These are phyloP conservation scores for Mrakiaceae sp. DNA, from an alignment of 1,284 basidiomycete species.

Conservation along the genomic window DNA sequence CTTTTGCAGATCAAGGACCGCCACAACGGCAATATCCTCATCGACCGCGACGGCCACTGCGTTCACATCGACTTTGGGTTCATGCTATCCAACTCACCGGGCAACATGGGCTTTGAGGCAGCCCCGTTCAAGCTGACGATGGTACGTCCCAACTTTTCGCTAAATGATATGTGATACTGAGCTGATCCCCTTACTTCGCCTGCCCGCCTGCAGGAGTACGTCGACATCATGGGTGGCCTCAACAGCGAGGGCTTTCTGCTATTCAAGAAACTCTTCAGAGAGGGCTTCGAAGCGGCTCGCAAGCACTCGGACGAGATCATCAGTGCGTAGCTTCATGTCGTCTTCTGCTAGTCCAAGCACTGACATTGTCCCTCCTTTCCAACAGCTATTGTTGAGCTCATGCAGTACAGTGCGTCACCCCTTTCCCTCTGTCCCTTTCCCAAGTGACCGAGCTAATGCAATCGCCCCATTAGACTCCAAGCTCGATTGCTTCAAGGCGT, in stretches of 20 bases:
- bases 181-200: not conserved
- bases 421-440: not conserved
- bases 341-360: conserved; percentile 7
- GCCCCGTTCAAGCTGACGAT: conserved; percentile 92
- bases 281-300: conserved; percentile 84
- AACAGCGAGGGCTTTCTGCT: conserved; percentile 66
- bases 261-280: conserved; percentile 77
- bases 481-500: conserved; percentile 81
- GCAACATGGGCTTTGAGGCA: conserved; percentile 95
- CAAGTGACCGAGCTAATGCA: not conserved
- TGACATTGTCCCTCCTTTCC: not conserved
- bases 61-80: conserved; percentile 94
- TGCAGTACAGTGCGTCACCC: conserved; percentile 67
- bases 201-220: conserved; percentile 55
- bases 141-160: conserved; percentile 25
- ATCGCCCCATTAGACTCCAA: conserved; percentile 56
- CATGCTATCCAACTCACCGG: conserved; percentile 93
- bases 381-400: conserved; percentile 79
- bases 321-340: conserved; percentile 46
- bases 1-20: conserved; percentile 97
- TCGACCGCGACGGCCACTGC: conserved; percentile 83
- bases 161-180: not conserved
- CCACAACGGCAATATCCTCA: conserved; percentile 95
- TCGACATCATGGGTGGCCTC: conserved; percentile 88
- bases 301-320: conserved; percentile 97